Conservation (phyloP, 2,329 filamentous ascomycete species). For the Phoma sp. region DNA sequence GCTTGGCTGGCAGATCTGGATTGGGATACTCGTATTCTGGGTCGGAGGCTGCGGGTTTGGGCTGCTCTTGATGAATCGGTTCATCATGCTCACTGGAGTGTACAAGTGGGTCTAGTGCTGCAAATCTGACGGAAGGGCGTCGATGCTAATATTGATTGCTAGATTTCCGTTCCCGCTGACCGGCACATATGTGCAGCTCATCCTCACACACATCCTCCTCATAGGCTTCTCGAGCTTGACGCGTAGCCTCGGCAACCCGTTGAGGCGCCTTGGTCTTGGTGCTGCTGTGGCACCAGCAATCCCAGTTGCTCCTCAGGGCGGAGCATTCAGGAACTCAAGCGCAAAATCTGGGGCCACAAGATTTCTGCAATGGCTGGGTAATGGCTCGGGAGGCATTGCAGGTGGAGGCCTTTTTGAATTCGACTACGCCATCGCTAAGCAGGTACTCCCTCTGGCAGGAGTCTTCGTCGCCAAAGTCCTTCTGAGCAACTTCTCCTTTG, state of each 20-base stretch:
- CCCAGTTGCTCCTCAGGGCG: conserved; percentile 39
- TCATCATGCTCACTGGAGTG: conserved; percentile 57
- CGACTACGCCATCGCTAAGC: conserved; percentile 54
- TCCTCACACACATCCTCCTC: conserved; percentile 58
- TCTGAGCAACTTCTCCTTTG: conserved; percentile 61
- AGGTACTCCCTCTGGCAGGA: conserved; percentile 56
- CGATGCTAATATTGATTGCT: conserved; percentile 23
- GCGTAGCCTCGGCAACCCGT: conserved; percentile 50
- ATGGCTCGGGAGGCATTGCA: conserved; percentile 56
- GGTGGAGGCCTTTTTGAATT: conserved; percentile 63
- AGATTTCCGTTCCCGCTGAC: conserved; percentile 62
- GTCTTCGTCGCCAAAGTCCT: conserved; percentile 59
- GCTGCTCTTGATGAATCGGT: conserved; percentile 58
- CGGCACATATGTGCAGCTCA: conserved; percentile 57
- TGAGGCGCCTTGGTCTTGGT: conserved; percentile 52
- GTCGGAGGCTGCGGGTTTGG: conserved; percentile 56
- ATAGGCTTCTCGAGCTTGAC: conserved; percentile 56
- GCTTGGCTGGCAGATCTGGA: conserved; percentile 56
- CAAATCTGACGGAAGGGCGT: too few relatives aligned
- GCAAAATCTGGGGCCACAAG: conserved; percentile 32
- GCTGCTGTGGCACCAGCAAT: conserved; percentile 54
- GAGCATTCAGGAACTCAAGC: conserved; percentile 34
- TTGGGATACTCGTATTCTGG: conserved; percentile 56
- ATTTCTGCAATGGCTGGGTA: conserved; percentile 46
- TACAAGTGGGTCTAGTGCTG: conserved; percentile 43